These are phyloP conservation scores for Tetrahymena borealis DNA, from an alignment of 73 alveolate genomes.

Conservation along the genomic window DNA sequence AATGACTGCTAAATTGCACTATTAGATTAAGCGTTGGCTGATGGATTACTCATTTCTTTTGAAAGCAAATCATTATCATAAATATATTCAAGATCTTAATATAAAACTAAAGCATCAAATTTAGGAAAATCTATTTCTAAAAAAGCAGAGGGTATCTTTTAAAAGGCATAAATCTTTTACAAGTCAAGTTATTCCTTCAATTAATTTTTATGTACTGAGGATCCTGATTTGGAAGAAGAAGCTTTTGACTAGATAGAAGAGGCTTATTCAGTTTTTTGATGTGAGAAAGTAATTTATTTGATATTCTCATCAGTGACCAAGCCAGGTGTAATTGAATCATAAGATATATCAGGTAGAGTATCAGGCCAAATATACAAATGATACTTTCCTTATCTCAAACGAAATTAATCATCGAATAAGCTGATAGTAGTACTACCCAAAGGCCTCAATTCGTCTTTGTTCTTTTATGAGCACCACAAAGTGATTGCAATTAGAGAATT, in stretches of 20 bases:
- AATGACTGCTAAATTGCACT: background rate
- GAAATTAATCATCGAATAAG: slow-evolving; percentile 28
- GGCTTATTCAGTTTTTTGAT: background rate
- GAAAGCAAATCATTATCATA: slow-evolving; percentile 8
- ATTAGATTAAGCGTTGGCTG: background rate
- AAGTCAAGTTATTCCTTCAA: background rate
- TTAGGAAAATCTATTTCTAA: slow-evolving; percentile 18
- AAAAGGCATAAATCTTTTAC: background rate
- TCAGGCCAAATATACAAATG: slow-evolving; percentile 39
- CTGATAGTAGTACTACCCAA: slow-evolving; percentile 25
- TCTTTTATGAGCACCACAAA: slow-evolving; percentile 3
- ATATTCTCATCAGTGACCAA: slow-evolving; percentile 21
- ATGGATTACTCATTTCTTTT: background rate
- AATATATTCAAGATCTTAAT: slow-evolving; percentile 21
- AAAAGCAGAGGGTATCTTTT: slow-evolving; percentile 21
- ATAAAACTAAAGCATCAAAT: slow-evolving; percentile 1
- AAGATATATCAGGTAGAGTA: slow-evolving; percentile 1
- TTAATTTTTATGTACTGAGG: slow-evolving; percentile 8
- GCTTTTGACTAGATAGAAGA: slow-evolving; percentile 3
- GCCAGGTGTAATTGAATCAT: slow-evolving; percentile 31
- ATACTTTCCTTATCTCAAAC: slow-evolving; percentile 22
- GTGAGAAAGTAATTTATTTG: slow-evolving; percentile 8
- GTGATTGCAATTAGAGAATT: slow-evolving; percentile 18
- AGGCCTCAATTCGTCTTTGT: slow-evolving; percentile 12
- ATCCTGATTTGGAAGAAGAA: background rate